Evolutionary conservation across 495 filamentous ascomycete genomes (phyloP).

Genomic region (Trichoderma erinaceum): DNA sequence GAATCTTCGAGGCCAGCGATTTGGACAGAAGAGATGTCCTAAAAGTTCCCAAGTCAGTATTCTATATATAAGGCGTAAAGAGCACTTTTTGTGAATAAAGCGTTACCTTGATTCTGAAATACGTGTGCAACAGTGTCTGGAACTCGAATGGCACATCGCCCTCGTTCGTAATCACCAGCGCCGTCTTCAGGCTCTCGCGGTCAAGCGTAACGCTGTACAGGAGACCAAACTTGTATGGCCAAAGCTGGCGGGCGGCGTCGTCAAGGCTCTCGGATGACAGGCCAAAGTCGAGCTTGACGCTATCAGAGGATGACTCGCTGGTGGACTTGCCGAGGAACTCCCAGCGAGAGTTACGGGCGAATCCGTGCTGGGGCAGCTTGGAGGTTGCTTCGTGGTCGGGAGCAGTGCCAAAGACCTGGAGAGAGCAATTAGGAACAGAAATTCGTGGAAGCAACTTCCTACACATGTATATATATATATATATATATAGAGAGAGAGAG

Average conservation of each 20-base stretch:
- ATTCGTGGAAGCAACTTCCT: no score
- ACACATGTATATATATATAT: not conserved
- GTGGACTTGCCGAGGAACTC: slow-evolving; percentile 68
- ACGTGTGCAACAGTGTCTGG: slow-evolving; percentile 87
- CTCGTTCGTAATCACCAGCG: slow-evolving; percentile 81
- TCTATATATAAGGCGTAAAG: not conserved
- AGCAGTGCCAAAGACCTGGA: slow-evolving; percentile 82
- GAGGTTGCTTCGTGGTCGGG: slow-evolving; percentile 64
- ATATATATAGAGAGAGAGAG: not conserved
- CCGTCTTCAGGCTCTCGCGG: slow-evolving; percentile 68
- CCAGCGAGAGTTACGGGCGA: slow-evolving; percentile 80
- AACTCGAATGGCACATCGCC: slow-evolving; percentile 78
- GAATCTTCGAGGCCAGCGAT: slow-evolving; percentile 67
- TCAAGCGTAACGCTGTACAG: slow-evolving; percentile 88
- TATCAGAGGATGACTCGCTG: slow-evolving; percentile 51
- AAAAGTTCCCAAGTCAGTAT: not conserved
- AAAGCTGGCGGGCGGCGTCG: slow-evolving; percentile 55
- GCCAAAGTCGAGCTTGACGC: slow-evolving; percentile 91
- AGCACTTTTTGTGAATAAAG: not conserved
- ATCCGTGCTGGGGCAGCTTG: slow-evolving; percentile 85
- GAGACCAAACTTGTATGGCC: slow-evolving; percentile 79
- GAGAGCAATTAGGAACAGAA: not conserved
- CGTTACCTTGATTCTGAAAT: slow-evolving; percentile 68
- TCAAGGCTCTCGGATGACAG: slow-evolving; percentile 65
- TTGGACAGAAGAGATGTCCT: slow-evolving; percentile 68